phyloP scores from a whole-genome alignment of 139 green algal species.

The Tetradesmus lagerheimii region DNA sequence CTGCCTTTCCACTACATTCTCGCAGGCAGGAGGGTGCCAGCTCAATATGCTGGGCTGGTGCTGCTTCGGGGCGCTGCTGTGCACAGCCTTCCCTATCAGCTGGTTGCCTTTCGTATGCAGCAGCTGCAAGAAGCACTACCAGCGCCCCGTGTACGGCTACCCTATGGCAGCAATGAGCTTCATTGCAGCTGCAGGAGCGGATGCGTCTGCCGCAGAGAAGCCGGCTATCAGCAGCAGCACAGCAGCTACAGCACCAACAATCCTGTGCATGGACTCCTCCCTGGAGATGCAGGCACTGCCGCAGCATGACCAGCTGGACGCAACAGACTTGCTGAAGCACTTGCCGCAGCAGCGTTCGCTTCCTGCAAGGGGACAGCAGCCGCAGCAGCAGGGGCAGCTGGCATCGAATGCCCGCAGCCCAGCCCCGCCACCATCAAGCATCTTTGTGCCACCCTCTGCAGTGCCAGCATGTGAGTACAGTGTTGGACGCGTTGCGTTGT shows the following conservation, averaged over 20 bases:
- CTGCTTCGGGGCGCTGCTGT: conserved; percentile 17
- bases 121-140: conserved; percentile 12
- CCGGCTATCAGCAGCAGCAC: not conserved
- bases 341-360: not conserved
- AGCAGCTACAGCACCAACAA: not conserved
- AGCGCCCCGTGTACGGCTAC: conserved; percentile 26
- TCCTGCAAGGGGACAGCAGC: not conserved
- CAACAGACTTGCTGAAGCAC: not conserved
- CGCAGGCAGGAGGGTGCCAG: conserved; percentile 30
- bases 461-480: conserved; percentile 35
- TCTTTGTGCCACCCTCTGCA: conserved; percentile 37
- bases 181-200: not conserved
- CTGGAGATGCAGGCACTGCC: not conserved
- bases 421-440: conserved; percentile 27
- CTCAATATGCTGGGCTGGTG: conserved; percentile 22
- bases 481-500: too few relatives aligned
- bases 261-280: conserved; percentile 22
- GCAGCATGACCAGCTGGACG: not conserved
- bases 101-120: conserved; percentile 29
- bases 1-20: not conserved
- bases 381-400: not conserved
- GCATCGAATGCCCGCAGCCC: not conserved
- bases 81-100: conserved; percentile 20
- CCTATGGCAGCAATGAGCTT: conserved; percentile 20
- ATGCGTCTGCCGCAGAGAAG: not conserved